Conservation (phyloP, 495 filamentous ascomycete species). For the Platismatia glauca region DNA sequence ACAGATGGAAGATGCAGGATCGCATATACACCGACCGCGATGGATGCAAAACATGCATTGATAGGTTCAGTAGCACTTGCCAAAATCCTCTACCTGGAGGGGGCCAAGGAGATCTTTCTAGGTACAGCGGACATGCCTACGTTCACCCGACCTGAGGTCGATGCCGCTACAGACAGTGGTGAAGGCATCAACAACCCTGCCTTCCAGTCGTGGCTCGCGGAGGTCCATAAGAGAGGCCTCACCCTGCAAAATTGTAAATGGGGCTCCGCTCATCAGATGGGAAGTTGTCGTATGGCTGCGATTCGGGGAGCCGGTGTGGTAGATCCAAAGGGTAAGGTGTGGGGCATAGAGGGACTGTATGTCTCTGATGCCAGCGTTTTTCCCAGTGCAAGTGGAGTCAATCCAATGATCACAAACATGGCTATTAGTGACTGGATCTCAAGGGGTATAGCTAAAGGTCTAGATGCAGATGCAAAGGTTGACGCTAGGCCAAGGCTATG, state of each 20-base stretch:
- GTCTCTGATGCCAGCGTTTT: conserved; percentile 84
- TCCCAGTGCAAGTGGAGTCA: conserved; percentile 82
- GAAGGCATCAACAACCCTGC: conserved; percentile 49
- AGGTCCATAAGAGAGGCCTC: conserved; percentile 47
- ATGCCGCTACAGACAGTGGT: conserved; percentile 22
- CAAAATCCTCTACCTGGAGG: conserved; percentile 66
- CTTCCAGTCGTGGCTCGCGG: conserved; percentile 59
- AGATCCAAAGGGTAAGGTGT: conserved; percentile 63
- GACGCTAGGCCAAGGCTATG: neutral
- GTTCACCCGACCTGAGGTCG: conserved; percentile 49
- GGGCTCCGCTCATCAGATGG: conserved; percentile 83
- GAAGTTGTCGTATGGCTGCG: conserved; percentile 70
- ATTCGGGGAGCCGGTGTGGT: conserved; percentile 57
- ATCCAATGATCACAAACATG: conserved; percentile 92
- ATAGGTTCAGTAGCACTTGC: conserved; percentile 63
- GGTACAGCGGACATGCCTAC: conserved; percentile 48
- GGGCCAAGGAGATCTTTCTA: conserved; percentile 68
- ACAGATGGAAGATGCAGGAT: conserved; percentile 52
- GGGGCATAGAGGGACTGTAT: conserved; percentile 65
- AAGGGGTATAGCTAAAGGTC: conserved; percentile 35
- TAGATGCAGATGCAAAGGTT: neutral
- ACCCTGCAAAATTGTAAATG: conserved; percentile 39
- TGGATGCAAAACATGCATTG: conserved; percentile 60
- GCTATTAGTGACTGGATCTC: conserved; percentile 63
- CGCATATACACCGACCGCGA: conserved; percentile 57